phyloP scores from a whole-genome alignment of 208 protist genomes.

The Willaertia magna region DNA sequence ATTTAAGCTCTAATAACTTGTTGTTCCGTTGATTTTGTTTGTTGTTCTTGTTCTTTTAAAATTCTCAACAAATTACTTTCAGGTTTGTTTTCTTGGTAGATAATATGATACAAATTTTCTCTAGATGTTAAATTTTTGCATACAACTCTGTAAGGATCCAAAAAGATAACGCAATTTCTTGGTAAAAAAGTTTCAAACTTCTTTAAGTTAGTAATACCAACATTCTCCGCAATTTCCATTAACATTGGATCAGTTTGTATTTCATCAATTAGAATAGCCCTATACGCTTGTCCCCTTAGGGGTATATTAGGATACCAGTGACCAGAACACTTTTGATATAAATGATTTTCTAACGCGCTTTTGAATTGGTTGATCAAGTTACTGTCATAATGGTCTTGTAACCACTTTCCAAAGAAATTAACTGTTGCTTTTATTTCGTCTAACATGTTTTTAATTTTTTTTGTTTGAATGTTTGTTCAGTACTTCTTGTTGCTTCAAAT shows the following conservation, averaged over 20 bases:
- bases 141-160: neutral
- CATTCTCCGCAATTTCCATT: neutral
- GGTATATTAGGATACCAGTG: neutral
- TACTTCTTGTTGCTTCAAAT: too few relatives aligned
- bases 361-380: neutral
- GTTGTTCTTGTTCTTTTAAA: neutral
- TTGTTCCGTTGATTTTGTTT: neutral
- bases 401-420: neutral
- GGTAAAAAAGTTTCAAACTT: neutral
- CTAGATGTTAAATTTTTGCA: neutral
- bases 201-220: neutral
- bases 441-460: too few relatives aligned
- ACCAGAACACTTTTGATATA: neutral
- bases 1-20: neutral
- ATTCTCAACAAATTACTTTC: neutral
- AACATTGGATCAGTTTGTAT: neutral
- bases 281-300: neutral
- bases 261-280: neutral
- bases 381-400: neutral
- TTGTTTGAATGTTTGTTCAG: too few relatives aligned
- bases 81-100: neutral
- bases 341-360: neutral
- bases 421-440: neutral
- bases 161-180: neutral
- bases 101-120: neutral